phyloP scores from a whole-genome alignment of 2,329 filamentous ascomycete species.

The Pochonia chlamydosporia region DNA sequence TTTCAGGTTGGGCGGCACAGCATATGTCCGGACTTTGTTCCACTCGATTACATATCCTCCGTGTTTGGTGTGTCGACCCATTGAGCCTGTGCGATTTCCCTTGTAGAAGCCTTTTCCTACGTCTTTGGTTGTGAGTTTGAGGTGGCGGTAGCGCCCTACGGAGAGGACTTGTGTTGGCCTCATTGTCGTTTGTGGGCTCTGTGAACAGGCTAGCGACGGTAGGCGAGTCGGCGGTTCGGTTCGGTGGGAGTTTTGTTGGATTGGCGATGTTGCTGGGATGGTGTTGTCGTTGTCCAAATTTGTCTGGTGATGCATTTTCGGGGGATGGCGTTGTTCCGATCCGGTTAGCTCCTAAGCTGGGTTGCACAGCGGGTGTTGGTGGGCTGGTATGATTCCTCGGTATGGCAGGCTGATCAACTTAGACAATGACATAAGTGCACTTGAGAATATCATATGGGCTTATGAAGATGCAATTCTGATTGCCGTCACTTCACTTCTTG shows the following conservation, averaged over 20 bases:
- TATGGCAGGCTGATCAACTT: too few species aligned
- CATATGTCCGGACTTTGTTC: slow-evolving; percentile 84
- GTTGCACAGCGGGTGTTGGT: not conserved
- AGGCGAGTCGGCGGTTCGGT: slow-evolving; percentile 2
- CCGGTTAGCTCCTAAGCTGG: slow-evolving; percentile 1
- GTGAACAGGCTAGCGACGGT: not conserved
- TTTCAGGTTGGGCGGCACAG: slow-evolving; percentile 61
- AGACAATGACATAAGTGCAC: too few species aligned
- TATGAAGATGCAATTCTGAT: not conserved
- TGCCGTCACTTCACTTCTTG: not conserved
- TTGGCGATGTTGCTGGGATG: not conserved
- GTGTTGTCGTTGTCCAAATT: slow-evolving; percentile 12
- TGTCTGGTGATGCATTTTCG: slow-evolving; percentile 10
- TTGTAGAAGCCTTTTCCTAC: slow-evolving; percentile 96
- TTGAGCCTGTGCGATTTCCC: slow-evolving; percentile 81
- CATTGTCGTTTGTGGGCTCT: slow-evolving; percentile 40
- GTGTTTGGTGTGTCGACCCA: slow-evolving; percentile 77
- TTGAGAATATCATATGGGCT: not conserved
- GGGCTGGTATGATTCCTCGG: too few species aligned
- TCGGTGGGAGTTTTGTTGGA: not conserved
- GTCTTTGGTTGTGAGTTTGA: slow-evolving; percentile 85
- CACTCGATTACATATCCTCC: slow-evolving; percentile 83
- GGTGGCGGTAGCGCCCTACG: slow-evolving; percentile 63
- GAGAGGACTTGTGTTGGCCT: slow-evolving; percentile 63
- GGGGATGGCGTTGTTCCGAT: slow-evolving; percentile 25